Conservation (phyloP, 805 yeast genomes). For the Tetrapisispora taiwanensis region DNA sequence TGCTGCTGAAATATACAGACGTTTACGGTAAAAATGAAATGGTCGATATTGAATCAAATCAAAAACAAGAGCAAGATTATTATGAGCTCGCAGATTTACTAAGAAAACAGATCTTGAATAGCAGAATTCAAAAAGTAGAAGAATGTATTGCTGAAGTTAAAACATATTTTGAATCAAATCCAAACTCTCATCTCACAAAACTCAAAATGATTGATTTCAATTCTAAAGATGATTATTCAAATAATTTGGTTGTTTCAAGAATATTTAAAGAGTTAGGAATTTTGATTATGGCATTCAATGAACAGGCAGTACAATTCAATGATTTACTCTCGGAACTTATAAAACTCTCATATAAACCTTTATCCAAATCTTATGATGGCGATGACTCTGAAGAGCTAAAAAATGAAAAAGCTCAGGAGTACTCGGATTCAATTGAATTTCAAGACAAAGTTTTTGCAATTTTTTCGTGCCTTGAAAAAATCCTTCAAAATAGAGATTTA, state of each 20-base stretch:
- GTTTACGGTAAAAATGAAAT: constrained; percentile 22
- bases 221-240: constrained; percentile 13
- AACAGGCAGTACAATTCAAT: constrained; percentile 22
- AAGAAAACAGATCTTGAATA: constrained; percentile 41
- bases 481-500: constrained; percentile 36
- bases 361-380: constrained; percentile 16
- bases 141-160: constrained; percentile 20
- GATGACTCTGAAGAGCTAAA: constrained; percentile 13
- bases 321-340: not conserved
- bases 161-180: constrained; percentile 9
- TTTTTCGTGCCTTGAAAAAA: constrained; percentile 43
- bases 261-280: constrained; percentile 14
- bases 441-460: constrained; percentile 63
- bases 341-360: constrained; percentile 13
- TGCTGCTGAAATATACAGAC: constrained; percentile 11
- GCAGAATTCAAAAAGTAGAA: constrained; percentile 26
- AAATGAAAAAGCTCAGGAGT: constrained; percentile 63
- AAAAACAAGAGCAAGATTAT: constrained; percentile 39
- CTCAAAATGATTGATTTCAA: constrained; percentile 11
- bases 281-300: constrained; percentile 13
- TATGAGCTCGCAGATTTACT: constrained; percentile 54
- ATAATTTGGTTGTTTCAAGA: constrained; percentile 13
- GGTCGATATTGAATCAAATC: constrained; percentile 26
- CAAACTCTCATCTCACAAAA: constrained; percentile 1
- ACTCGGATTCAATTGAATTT: constrained; percentile 57